Conservation (phyloP, 2,329 filamentous ascomycete species). For the Penicillium sp. region DNA sequence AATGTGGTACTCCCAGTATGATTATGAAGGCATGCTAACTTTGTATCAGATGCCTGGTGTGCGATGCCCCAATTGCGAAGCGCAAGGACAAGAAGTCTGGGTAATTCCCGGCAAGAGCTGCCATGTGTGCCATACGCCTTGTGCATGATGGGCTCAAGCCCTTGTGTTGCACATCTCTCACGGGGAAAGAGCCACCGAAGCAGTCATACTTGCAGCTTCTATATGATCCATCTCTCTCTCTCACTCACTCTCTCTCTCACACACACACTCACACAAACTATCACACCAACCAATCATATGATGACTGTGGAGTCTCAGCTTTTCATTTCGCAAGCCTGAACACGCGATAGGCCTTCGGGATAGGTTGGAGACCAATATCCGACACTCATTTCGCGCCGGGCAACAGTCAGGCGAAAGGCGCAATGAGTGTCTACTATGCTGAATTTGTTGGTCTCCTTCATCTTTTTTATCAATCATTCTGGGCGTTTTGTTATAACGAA, state of each 20-base stretch:
- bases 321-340: background rate
- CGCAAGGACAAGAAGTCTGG: constrained; percentile 42
- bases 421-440: background rate
- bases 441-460: background rate
- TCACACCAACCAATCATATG: background rate
- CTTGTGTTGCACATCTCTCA: background rate
- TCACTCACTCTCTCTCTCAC: no score
- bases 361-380: background rate
- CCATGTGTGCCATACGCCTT: constrained; percentile 41
- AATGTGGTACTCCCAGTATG: background rate
- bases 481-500: background rate
- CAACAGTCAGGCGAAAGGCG: background rate
- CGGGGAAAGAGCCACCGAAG: background rate
- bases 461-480: background rate
- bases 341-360: background rate
- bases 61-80: constrained; percentile 41
- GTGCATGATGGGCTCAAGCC: constrained; percentile 21
- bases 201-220: no score
- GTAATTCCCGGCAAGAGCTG: constrained; percentile 50
- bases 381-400: background rate
- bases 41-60: constrained; percentile 45
- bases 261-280: background rate
- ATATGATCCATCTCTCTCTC: background rate
- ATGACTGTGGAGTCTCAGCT: no score
- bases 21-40: background rate